A percentile compares a stretch with the other conserved stretches of the same genome.
Conservation (phyloP, 164 flowering plant genomes). For the Berberis vulgaris region DNA sequence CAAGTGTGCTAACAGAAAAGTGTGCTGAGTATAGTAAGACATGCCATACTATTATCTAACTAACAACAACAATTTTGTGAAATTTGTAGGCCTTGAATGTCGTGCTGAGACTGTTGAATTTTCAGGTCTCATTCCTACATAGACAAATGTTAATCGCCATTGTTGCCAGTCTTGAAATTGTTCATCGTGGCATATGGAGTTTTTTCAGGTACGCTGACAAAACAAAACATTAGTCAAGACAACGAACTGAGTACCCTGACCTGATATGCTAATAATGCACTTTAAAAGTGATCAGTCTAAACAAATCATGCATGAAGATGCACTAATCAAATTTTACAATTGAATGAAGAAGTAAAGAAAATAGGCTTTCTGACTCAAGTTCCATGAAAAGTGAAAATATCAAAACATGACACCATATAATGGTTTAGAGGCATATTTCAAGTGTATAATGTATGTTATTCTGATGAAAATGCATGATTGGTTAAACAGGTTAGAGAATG, state of each 20-base stretch:
- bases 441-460: not conserved
- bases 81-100: constrained; percentile 45
- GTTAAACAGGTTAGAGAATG: constrained; percentile 60
- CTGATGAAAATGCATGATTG: not conserved
- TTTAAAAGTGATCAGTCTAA: too few species aligned
- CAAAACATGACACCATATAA: too few species aligned
- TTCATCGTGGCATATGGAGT: constrained; percentile 79
- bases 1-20: not conserved
- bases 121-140: constrained; percentile 33
- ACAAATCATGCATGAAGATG: too few species aligned
- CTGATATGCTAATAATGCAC: too few species aligned
- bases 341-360: too few species aligned
- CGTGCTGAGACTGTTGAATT: constrained; percentile 40
- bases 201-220: constrained; percentile 54
- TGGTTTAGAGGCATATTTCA: too few species aligned
- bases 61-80: not conserved
- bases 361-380: too few species aligned
- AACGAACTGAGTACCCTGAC: too few species aligned
- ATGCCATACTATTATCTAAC: not conserved
- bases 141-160: constrained; percentile 23
- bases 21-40: too few species aligned
- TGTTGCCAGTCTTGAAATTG: constrained; percentile 58
- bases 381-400: too few species aligned
- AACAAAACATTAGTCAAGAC: not conserved
- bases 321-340: too few species aligned